Evolutionary conservation across 140 eudicot species (phyloP), one percentile per base, ranked within the genome.

Genomic region (Anethum foeniculum): DNA sequence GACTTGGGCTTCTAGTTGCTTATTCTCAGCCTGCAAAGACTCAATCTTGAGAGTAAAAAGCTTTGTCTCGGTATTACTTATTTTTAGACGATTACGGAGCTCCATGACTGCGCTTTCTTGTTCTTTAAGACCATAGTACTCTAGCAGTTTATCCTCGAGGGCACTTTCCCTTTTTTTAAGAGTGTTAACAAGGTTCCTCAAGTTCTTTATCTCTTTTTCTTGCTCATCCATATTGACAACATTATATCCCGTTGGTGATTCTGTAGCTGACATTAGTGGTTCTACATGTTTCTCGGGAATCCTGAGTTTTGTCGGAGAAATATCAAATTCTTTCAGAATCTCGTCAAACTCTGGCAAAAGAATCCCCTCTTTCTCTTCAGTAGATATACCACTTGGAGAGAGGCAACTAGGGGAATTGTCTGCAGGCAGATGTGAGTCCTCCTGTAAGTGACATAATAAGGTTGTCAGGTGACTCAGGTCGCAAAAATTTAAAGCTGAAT

Each of bases 61-160:
- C 62, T 94, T 92, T 9, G 94, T 91, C 88, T 94, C 97, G 87
- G 90, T 88, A 67, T 71, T 92, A 79, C 83, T 86, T n/a, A 90
- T 68, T 80, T 85, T 90, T 69, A 95, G 86, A n/a, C 93, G 87
- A 83, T 90, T 95, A 51, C 87, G 97, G 74, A 95, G 99, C 89
- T 95, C 99, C 90, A 88, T 86, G 44, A 92, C 85, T 1, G 87
- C 89, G 48, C 88, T 90, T 87, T 95, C 99, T 83, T 95, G 97
- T 87, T 95, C 97, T 83, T 90, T 89, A 32, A 92, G 90, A 76
- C 97, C 99, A 74, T 91, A 90, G 83, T 90, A 95, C 84, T 95
- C 96, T 15, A 95, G 97, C 86, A 92, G 83, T 76, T 95, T 90
- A 13, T 87, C 87, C 88, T 95, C 97, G 38, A 95, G 88, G 52